Evolutionary conservation across 345 rosid genomes (phyloP), one percentile per base, ranked within the genome.

Genomic region (Turritis glabra): DNA sequence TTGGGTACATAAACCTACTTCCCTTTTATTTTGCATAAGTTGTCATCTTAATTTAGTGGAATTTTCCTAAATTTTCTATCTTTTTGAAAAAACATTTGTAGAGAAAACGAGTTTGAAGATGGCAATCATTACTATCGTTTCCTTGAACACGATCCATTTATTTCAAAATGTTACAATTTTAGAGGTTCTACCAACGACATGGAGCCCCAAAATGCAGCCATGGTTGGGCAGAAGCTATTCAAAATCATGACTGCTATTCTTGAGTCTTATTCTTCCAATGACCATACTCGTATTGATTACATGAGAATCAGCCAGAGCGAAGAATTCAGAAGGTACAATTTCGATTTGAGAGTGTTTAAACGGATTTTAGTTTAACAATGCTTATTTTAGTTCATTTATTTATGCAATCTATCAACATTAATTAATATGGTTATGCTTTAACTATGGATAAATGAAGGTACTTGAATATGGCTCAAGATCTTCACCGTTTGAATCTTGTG

Each of bases 171-270:
- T 84, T 87, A 80, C 80, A 90, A 90, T 46, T 87, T 87, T 64
- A 74, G 88, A 50, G 85, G 85, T 32, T 64, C 82, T 15, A 87
- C 88, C 11, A 86, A 85, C 61, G 96, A 90, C 77, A 65, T 48
- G 44, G 88, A 85, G 44, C 89, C 96, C 6, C 86, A 84, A 75
- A 55, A 72, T 17, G 94, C 90, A 29, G 82, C 71, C 12, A 32
- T 64, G 15, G 74, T 88, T 55, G 89, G 85, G 32, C 71, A 72
- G 27, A 84, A 77, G 75, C 83, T 92, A 30, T 54, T 79, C 73
- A 92, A 88, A 77, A 76, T 90, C 64, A 88, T 92, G 96, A 86
- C 85, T 30, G 96, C 97, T 56, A 86, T 92, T 38, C 83, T 92
- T 0, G 94, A 92, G 80, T 81, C 92, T 3, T 85, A 85, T 48